Evolutionary conservation across 805 yeast species (phyloP).

Genomic region (Lipomyces sp.): DNA sequence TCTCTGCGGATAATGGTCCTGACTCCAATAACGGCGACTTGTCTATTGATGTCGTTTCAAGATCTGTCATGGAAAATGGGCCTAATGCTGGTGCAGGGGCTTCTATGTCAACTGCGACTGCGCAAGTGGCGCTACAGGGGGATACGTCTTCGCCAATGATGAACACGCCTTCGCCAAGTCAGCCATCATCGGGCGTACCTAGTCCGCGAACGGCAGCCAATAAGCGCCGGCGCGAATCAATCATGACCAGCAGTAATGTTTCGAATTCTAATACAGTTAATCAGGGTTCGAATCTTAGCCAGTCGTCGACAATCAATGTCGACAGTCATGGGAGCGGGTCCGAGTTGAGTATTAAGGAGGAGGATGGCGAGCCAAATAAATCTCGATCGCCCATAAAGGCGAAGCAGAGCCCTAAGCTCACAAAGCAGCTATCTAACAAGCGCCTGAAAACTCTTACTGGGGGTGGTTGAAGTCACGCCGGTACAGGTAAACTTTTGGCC

Average conservation of each 20-base stretch:
- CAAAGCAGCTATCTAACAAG: slow-evolving; percentile 4
- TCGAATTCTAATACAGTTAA: slow-evolving; percentile 1
- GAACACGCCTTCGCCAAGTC: slow-evolving; percentile 24
- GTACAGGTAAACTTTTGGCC: background rate
- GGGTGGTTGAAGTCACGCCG: background rate
- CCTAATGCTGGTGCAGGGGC: background rate
- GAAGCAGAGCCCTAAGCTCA: slow-evolving; percentile 4
- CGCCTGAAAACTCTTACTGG: background rate
- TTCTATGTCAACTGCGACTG: background rate
- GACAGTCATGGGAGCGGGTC: background rate
- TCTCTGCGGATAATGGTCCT: background rate
- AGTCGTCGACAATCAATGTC: background rate
- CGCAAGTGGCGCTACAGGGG: slow-evolving; percentile 2
- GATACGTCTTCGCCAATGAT: slow-evolving; percentile 14
- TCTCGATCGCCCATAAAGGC: slow-evolving; percentile 2
- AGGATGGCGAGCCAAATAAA: slow-evolving; percentile 12
- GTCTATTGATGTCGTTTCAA: background rate
- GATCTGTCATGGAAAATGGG: slow-evolving; percentile 3
- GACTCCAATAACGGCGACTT: slow-evolving; percentile 4
- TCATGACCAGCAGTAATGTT: background rate
- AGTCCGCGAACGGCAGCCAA: slow-evolving; percentile 24
- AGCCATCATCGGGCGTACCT: slow-evolving; percentile 8
- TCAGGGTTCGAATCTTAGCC: slow-evolving; percentile 7
- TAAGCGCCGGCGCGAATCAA: slow-evolving; percentile 26
- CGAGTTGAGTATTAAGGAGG: slow-evolving; percentile 14